These are phyloP conservation scores for Beauveria rudraprayagi DNA, from an alignment of 2,329 filamentous ascomycete species.

Conservation along the genomic window DNA sequence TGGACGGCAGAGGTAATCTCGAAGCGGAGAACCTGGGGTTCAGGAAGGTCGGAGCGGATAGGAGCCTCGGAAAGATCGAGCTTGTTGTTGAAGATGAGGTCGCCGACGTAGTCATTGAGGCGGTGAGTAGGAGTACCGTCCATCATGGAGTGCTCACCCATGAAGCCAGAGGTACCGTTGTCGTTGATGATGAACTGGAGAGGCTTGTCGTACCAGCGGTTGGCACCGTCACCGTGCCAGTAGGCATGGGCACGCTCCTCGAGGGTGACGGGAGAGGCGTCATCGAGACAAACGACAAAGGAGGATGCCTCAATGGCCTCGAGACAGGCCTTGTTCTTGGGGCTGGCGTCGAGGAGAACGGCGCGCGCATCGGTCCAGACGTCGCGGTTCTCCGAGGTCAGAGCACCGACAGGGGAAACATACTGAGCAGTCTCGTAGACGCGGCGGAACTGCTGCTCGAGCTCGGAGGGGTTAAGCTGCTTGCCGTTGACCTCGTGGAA, in stretches of 20 bases:
- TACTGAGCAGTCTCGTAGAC: constrained; percentile 72
- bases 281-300: constrained; percentile 89
- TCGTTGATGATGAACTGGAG: constrained; percentile 97
- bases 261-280: constrained; percentile 81
- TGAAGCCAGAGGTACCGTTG: constrained; percentile 95
- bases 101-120: constrained; percentile 89
- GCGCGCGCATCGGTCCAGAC: constrained; percentile 81
- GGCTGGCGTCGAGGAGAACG: constrained; percentile 65
- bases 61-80: constrained; percentile 76
- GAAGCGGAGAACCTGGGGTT: constrained; percentile 72
- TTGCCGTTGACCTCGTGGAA: constrained; percentile 70
- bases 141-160: constrained; percentile 99
- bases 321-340: constrained; percentile 69
- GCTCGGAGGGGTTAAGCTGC: constrained; percentile 79
- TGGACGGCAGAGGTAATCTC: constrained; percentile 66
- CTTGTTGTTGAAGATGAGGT: constrained; percentile 88
- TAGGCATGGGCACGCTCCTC: constrained; percentile 94
- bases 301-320: constrained; percentile 80
- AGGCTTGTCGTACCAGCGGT: constrained; percentile 98
- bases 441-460: constrained; percentile 80
- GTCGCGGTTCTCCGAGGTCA: constrained; percentile 91
- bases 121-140: constrained; percentile 96
- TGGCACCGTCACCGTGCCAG: constrained; percentile 95
- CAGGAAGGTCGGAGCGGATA: constrained; percentile 74
- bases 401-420: constrained; percentile 66